Evolutionary conservation across 257 asterid species (phyloP), one percentile per base, ranked within the genome.

Genomic region (Catharanthus roseus): DNA sequence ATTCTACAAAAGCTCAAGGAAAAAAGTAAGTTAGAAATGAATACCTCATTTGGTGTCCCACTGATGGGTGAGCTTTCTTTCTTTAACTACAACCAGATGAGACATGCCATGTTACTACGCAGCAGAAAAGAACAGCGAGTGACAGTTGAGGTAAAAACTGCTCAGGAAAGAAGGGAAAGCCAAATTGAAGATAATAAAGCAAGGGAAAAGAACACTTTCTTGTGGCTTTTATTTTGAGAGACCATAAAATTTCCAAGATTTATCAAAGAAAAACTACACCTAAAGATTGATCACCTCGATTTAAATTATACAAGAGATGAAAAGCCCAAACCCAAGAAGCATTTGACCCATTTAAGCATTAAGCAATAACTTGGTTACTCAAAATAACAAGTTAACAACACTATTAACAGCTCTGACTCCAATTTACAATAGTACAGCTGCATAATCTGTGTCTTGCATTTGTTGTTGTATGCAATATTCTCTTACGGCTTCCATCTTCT

Each of bases 391-490:
- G 55, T 60, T 31, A 55, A 26, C 18, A 23, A 45, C n/a, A 19
- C 19, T 21, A 45, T 51, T 33, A 49, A 68, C 53, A 18, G n/a
- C 31, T 31, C 5, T 39, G 38, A 31, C 31, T 47, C 42, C 24
- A 68, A 18, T 62, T 34, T 34, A 62, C 67, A 34, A 62, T 21
- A 34, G 9, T 36, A 62, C 29, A 19, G 47, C 28, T 10, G 26
- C 42, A 31, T 29, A 68, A 33, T 41, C 45, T 34, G 63, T 51
- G 36, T 41, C 47, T 29, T 18, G 31, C 7, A n/a, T 11, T 18
- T 67, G 56, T n/a, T 65, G 72, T 68, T 50, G n/a, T n/a, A n/a
- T n/a, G n/a, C n/a, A n/a, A n/a, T 5, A 72, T 58, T 63, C 13
- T 21, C 13, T 50, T 28, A 24, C 49, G 49, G 62, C 21, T 50